Evolutionary conservation across 192 early-diverging fungal species (phyloP).

Genomic region (Obelidium mucronatum): DNA sequence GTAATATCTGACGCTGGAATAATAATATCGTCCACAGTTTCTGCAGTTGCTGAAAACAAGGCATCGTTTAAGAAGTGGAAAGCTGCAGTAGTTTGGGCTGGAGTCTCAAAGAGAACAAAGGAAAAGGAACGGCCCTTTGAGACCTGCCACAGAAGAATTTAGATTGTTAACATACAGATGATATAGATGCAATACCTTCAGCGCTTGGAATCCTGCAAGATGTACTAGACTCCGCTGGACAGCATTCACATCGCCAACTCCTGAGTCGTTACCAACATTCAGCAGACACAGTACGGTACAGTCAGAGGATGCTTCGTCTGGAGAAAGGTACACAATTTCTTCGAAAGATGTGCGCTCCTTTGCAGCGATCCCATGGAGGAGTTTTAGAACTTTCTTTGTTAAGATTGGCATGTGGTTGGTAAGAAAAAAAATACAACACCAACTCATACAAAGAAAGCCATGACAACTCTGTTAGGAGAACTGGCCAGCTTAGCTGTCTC

Average conservation of each 20-base stretch:
- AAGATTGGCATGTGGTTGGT: neutral
- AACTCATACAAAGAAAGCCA: neutral
- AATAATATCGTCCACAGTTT: neutral
- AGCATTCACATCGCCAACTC: neutral
- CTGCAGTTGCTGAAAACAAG: neutral
- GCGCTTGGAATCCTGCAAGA: neutral
- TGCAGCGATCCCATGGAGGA: neutral
- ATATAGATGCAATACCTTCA: neutral
- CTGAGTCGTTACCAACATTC: constrained; percentile 27
- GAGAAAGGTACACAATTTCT: neutral
- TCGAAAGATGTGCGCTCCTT: constrained; percentile 2
- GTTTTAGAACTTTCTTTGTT: constrained; percentile 15
- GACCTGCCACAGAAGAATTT: constrained; percentile 8
- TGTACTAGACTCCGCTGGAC: neutral
- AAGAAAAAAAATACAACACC: neutral
- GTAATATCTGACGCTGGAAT: neutral
- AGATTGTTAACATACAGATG: neutral
- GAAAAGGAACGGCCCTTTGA: constrained; percentile 9
- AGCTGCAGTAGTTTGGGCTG: constrained; percentile 1
- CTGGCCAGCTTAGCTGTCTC: too few species aligned
- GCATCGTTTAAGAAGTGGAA: constrained; percentile 5
- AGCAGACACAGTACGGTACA: neutral
- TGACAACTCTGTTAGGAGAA: neutral
- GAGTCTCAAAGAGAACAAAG: constrained; percentile 18
- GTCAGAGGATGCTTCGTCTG: neutral